A percentile compares a stretch with the other conserved stretches of the same genome.
Evolutionary conservation across 2,329 filamentous ascomycete species (phyloP).

Genomic region (Colletotrichum lini): DNA sequence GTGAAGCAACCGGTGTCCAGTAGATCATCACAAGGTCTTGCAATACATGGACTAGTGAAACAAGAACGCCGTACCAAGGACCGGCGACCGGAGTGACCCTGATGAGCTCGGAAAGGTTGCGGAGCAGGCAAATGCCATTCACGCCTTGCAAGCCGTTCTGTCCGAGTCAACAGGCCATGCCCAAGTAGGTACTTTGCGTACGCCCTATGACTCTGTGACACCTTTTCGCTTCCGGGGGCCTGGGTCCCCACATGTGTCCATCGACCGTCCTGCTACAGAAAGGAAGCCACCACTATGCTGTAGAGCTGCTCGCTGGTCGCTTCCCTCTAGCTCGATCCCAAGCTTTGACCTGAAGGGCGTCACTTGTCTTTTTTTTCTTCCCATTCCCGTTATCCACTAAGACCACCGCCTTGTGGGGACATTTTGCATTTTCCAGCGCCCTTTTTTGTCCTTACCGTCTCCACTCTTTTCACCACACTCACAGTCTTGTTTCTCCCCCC

Average conservation of each 20-base stretch:
- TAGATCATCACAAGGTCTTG: neutral
- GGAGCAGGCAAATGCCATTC: slow-evolving; percentile 25
- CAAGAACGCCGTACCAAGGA: neutral
- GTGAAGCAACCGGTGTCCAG: too few species aligned
- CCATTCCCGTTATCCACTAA: slow-evolving; percentile 6
- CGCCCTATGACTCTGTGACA: slow-evolving; percentile 4
- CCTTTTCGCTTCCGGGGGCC: neutral
- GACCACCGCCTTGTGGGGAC: slow-evolving; percentile 12
- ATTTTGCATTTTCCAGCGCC: neutral
- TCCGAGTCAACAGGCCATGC: neutral
- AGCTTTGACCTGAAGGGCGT: slow-evolving; percentile 36
- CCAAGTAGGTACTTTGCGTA: neutral
- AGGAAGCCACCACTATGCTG: neutral
- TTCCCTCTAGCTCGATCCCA: neutral
- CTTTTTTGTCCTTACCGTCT: neutral
- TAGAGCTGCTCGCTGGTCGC: neutral
- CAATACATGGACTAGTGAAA: neutral
- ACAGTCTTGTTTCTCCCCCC: slow-evolving; percentile 9
- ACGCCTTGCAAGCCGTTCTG: slow-evolving; percentile 31
- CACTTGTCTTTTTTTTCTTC: neutral
- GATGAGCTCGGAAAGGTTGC: slow-evolving; percentile 10
- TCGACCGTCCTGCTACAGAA: too few species aligned
- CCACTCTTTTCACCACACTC: slow-evolving; percentile 10
- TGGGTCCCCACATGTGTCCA: slow-evolving; percentile 15
- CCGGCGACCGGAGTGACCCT: neutral